Base-by-base conservation (phyloP, 1,284 basidiomycete genomes). In the Boletus sp. region DNA sequence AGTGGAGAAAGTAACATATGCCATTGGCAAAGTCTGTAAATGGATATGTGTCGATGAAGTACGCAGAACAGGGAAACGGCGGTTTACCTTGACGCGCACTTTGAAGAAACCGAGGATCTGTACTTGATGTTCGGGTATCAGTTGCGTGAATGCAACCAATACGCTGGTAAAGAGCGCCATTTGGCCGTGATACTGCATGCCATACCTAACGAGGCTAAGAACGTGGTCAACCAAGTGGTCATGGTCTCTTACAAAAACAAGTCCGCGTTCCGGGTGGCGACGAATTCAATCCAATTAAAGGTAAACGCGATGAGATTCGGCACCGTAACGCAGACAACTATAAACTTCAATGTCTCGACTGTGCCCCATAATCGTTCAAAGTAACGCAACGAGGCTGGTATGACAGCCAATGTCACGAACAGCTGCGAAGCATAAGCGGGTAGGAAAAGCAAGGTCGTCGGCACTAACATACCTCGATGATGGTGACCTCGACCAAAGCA, bases 51-150 rank as follows among this genome's bases (percentile, higher is more conserved):
- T 55, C 29, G 23, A 35, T 33, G 10, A 48, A 41, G 25, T 5
- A 29, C 8, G n/a, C 23, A 8, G 22, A 36, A 27, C 13, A 27
- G 10, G 41, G 36, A 33, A 19, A n/a, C 23, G 39, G 61, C 12
- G n/a, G 8, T 70, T 36, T 44, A 90, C 93, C 81, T 97, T 98
- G 57, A 98, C 94, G 42, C 91, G 81, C 40, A 88, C 77, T 65
- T 86, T 93, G 57, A 96, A 64, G 27, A 91, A 72, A 32, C 94
- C 92, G 55, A 98, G 77, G 13, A 98, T 63, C 65, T 98, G 95
- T 6, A 99, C 84, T 68, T 97, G 94, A 61, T 99, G 94, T 66
- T 99, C 95, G 22, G 96, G 95, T 57, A 98, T 97, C 48, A 96
- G 72, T 66, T 99, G 95, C 2, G 94, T 97, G 69, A 97, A 96